Percentiles rank a stretch among this genome's conserved stretches.
Conservation (phyloP, 2,329 filamentous ascomycete species). For the Alternaria longipes region DNA sequence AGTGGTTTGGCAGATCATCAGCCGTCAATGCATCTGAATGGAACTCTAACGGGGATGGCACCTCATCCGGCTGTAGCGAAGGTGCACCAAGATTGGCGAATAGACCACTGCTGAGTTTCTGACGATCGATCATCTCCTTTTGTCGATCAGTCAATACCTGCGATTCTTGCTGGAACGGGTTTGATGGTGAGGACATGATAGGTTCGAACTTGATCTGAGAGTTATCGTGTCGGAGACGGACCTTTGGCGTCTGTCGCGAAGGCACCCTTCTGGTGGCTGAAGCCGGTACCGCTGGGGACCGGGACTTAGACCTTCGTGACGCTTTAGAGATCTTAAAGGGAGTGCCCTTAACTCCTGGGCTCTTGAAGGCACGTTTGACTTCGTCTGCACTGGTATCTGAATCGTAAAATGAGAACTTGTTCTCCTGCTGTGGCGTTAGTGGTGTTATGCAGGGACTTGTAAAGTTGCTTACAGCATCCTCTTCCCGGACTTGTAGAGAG, state of each 20-base stretch:
- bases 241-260: conserved; percentile 53
- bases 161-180: conserved; percentile 64
- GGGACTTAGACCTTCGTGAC: conserved; percentile 31
- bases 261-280: conserved; percentile 32
- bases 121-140: conserved; percentile 77
- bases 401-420: conserved; percentile 52
- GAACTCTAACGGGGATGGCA: conserved; percentile 38
- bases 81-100: conserved; percentile 68
- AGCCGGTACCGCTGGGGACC: conserved; percentile 38
- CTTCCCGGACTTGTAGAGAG: conserved; percentile 53
- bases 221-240: conserved; percentile 76
- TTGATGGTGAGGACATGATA: conserved; percentile 68
- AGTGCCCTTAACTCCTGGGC: conserved; percentile 37
- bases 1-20: conserved; percentile 36
- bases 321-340: conserved; percentile 40
- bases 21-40: conserved; percentile 40
- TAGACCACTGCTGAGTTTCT: conserved; percentile 69
- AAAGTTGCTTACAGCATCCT: conserved; percentile 49
- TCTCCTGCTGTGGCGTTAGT: conserved; percentile 30
- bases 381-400: conserved; percentile 34
- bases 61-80: conserved; percentile 26
- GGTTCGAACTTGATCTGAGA: conserved; percentile 82
- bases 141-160: conserved; percentile 82
- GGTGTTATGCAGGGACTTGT: conserved; percentile 56
- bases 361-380: conserved; percentile 26